These are phyloP conservation scores for Colletotrichum liriopes DNA, from an alignment of 2,329 filamentous ascomycete genomes.

Conservation along the genomic window DNA sequence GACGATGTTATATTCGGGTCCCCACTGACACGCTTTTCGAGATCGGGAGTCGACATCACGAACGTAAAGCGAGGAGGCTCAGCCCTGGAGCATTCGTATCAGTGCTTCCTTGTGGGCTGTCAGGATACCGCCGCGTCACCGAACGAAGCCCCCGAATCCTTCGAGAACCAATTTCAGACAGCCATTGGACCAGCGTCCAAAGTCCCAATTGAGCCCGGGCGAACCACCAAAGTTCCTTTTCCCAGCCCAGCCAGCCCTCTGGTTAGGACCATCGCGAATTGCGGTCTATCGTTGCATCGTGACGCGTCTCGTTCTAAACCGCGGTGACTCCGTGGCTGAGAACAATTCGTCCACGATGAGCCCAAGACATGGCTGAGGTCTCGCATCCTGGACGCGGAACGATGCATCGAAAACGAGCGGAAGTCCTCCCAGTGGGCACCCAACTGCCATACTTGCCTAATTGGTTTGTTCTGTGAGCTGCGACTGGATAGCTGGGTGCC, in stretches of 20 bases:
- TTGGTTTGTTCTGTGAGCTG: background rate
- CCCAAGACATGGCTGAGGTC: background rate
- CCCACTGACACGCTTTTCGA: background rate
- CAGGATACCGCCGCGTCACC: slow-evolving; percentile 17
- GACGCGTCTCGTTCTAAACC: background rate
- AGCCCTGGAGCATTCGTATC: slow-evolving; percentile 9
- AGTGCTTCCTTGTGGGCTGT: background rate
- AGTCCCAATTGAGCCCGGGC: background rate
- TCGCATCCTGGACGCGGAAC: background rate
- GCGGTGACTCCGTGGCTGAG: background rate
- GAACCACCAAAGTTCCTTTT: background rate
- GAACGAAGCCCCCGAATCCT: slow-evolving; percentile 15
- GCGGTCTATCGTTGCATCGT: background rate
- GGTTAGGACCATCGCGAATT: background rate
- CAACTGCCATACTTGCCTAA: slow-evolving; percentile 1
- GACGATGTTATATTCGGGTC: background rate
- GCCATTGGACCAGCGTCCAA: background rate
- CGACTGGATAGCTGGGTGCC: slow-evolving; percentile 19
- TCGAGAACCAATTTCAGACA: slow-evolving; percentile 1
- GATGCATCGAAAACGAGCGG: background rate
- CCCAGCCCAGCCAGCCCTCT: background rate
- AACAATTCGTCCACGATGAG: background rate
- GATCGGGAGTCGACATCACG: background rate
- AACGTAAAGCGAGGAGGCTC: slow-evolving; percentile 12
- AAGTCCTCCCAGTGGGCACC: slow-evolving; percentile 9